Base-by-base conservation (phyloP, 2,329 filamentous ascomycete genomes). In the Aciculosporium take region DNA sequence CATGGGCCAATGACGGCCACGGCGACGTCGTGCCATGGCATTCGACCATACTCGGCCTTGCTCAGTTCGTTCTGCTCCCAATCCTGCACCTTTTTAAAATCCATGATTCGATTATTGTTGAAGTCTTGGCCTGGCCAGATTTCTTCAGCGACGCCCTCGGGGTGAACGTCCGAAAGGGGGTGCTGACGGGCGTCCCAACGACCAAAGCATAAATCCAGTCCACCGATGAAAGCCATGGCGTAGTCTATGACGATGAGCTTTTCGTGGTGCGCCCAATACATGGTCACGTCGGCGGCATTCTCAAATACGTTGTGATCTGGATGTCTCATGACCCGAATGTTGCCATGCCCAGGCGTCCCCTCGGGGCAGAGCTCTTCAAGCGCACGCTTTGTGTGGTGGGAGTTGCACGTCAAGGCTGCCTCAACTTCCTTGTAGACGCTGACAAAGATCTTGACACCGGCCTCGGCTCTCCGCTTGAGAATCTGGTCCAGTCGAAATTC, bases 181-280 rank as follows among this genome's bases (percentile, higher is more conserved):
- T 96, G 91, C 54, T 94, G 84, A 48, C 83, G 76, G 42, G 74
- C 74, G 54, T 98, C 91, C 88, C 88, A 96, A 40, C 91, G 77
- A 7, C 91, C 91, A 57, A 95, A 98, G 60, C 91, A 98, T 25
- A 96, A 67, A 62, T 98, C 91, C 5, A 98, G 69, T 0, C 91
- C 91, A 40, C 91, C 91, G 44, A 96, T 89, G 55, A 96, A 96
- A 12, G 87, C 91, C 51, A 89, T 64, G 13, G 79, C 74, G 55
- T 94, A 94, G 62, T 96, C 91, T 40, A 96, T 83, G 15, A 98
- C 84, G 41, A 96, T 83, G 56, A 95, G 93, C 58, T 98, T 98
- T 54, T 98, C 91, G 57, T 98, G 91, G 57, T 98, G 91, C 0
- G 91, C 91, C 78, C 89, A 96, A 65, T 94, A 95, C 55, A 95